Base-by-base conservation (phyloP, 2,329 filamentous ascomycete species). In the Aureobasidium subglaciale region DNA sequence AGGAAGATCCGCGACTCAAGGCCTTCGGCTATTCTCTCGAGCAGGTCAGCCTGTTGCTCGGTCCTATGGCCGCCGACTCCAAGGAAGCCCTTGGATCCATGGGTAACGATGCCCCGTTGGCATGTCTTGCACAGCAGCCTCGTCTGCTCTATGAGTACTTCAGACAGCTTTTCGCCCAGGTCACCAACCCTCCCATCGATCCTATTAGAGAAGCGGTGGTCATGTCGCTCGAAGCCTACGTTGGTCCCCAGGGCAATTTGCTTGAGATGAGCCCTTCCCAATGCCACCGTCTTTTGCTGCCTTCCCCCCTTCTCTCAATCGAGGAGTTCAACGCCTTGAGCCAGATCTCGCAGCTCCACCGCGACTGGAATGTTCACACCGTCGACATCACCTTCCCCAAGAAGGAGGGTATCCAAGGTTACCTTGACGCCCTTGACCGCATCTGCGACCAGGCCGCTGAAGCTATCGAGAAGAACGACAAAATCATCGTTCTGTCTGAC, bases 31-130 rank as follows among this genome's bases (percentile, higher is more conserved):
- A 96, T 72, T 95, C 92, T 6, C 86, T 96, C 60, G 92, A 97
- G 76, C 92, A 97, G 73, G 87, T 97, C 70, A 92, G 87, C 71
- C 75, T 97, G 68, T 79, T 97, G 34, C 83, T 97, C 52, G 92
- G 87, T 16, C 92, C 92, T 9, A 97, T 97, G 92, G 92, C 90
- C 57, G 90, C 90, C 22, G 92, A 97, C 67, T 95, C 95, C 59
- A 97, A 97, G 75, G 92, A 97, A 72, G 92, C 92, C 40, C 80
- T 97, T 54, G 92, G 92, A 37, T 97, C 92, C 58, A 97, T 97
- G 92, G 92, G 92, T 65, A 97, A 97, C 68, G 92, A 97, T 76
- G 89, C 88, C 41, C 92, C 92, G 40, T 78, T 97, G 61, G 92
- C 92, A 53, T 96, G 90, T 71, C 78, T 97, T 68, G 88, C 92